These are phyloP conservation scores for Xylaria telfairii DNA, from an alignment of 495 filamentous ascomycete species.

Conservation along the genomic window DNA sequence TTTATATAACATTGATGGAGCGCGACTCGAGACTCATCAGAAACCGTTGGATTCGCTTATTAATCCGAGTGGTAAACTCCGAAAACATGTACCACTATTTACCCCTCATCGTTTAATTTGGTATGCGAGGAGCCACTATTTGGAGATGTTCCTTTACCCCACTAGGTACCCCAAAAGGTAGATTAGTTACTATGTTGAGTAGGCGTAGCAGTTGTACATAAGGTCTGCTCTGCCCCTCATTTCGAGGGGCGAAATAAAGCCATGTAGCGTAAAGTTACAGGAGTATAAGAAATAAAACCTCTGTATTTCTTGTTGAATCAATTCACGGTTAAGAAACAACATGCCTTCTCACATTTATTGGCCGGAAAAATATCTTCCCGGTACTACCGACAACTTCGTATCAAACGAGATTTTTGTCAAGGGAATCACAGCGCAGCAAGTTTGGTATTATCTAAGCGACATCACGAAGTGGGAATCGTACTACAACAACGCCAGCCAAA, in stretches of 20 bases:
- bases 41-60: no score
- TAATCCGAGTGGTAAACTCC: no score
- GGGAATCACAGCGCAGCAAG: constrained; percentile 16
- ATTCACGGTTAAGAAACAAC: not conserved
- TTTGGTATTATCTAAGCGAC: constrained; percentile 13
- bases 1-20: no score
- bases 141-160: not conserved
- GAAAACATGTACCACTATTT: no score
- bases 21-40: no score
- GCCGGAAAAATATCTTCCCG: constrained; percentile 16
- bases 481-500: constrained; percentile 20
- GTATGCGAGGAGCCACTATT: not conserved
- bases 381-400: constrained; percentile 23
- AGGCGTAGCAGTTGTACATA: not conserved
- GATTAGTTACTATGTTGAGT: not conserved
- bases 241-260: not conserved
- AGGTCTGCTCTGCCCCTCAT: not conserved
- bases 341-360: constrained; percentile 19
- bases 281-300: not conserved
- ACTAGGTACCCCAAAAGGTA: no score
- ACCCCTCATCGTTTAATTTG: no score
- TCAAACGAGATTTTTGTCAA: constrained; percentile 20
- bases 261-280: not conserved
- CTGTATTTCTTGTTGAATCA: not conserved
- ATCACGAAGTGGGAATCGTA: constrained; percentile 20